A percentile compares a stretch with the other conserved stretches of the same genome.
phyloP scores from a whole-genome alignment of 2,329 filamentous ascomycete species.

The Apiospora malaysiana region DNA sequence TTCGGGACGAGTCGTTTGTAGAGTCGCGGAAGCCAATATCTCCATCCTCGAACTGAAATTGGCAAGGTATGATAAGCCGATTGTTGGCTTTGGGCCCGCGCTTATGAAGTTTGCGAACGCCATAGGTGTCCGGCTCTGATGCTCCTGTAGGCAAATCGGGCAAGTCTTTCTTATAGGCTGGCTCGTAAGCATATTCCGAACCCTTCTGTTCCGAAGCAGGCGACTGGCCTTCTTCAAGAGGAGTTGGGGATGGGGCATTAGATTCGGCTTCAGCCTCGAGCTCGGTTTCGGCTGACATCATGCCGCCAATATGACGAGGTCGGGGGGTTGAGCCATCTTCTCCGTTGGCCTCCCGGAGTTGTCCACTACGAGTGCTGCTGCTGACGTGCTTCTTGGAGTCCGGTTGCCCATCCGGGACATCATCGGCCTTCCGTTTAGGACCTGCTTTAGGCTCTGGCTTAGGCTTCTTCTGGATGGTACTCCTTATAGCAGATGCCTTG shows the following conservation, averaged over 20 bases:
- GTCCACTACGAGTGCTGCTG: conserved; percentile 15
- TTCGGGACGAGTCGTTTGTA: conserved; percentile 59
- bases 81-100: conserved; percentile 52
- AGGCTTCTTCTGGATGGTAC: conserved; percentile 36
- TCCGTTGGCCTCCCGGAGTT: conserved; percentile 33
- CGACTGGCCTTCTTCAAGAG: conserved; percentile 31
- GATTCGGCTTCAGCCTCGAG: conserved; percentile 41
- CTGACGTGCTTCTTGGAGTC: conserved; percentile 51
- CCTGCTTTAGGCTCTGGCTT: conserved; percentile 28
- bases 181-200: conserved; percentile 25
- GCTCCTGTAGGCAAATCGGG: conserved; percentile 46
- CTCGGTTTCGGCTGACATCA: conserved; percentile 43
- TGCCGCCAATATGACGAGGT: conserved; percentile 48
- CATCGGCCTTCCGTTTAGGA: conserved; percentile 58
- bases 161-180: conserved; percentile 31
- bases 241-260: conserved; percentile 38
- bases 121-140: conserved; percentile 57
- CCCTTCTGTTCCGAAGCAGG: conserved; percentile 30
- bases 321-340: conserved; percentile 39
- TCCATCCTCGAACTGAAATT: conserved; percentile 55
- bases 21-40: conserved; percentile 67
- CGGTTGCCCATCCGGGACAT: conserved; percentile 55
- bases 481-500: conserved; percentile 39
- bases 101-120: conserved; percentile 54
- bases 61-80: conserved; percentile 57